Evolutionary conservation across 192 early-diverging fungal species (phyloP), one percentile per base, ranked within the genome.

Genomic region (Radiomyces spectabilis): DNA sequence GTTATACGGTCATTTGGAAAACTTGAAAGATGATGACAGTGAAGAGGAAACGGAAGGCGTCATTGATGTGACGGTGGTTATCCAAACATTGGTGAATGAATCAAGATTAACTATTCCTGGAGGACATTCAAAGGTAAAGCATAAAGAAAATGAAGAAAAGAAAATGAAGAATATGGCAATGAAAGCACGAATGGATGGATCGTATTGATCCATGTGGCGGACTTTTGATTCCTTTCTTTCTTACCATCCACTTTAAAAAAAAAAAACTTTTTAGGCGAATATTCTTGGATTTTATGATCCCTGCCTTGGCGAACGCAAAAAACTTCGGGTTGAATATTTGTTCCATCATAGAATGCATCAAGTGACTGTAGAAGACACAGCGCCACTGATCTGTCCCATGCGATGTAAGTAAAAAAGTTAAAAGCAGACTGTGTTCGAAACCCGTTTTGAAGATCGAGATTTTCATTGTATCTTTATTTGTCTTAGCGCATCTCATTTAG

Each of bases 261-360:
- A n/a, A n/a, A n/a, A n/a, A n/a, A n/a, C n/a, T 48, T 48, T 5
- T 12, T 61, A 89, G 85, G 74, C 82, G 21, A 85, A 87, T 54
- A 74, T 98, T 54, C 74, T 92, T 29, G 95, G 95, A 3, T 98
- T 98, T 67, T 96, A 91, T 56, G 94, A 98, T 67, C 93, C 95
- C 22, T 92, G 92, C 59, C 81, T 95, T 51, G 93, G 93, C 31
- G 85, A 85, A 49, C 59, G 65, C 16, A 98, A 98, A 67, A 75
- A 80, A 48, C 73, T 98, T 47, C 81, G 76, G 51, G 84, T 98
- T 48, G 84, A 76, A 41, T 98, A 98, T 57, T 69, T 71, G 53
- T 98, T 95, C 73, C 74, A 82, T 50, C 82, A 84, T 50, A 75
- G 76, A 48, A 44, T 89, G 39, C 95, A 98, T 63, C 79, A 87